phyloP scores from a whole-genome alignment of 192 early-diverging fungal species.

The Coemansia sp. region DNA sequence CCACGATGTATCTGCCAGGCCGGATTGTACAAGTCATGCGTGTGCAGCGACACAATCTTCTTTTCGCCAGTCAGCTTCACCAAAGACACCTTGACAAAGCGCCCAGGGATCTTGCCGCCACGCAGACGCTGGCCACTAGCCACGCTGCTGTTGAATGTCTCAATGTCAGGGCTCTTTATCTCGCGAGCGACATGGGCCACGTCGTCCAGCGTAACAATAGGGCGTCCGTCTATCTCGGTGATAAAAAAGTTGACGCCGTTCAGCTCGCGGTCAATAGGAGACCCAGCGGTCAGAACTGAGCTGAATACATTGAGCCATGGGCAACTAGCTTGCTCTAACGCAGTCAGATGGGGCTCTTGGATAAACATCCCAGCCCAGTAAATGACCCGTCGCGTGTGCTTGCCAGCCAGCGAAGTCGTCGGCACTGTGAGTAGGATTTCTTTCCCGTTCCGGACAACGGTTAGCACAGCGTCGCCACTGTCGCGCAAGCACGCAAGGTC shows the following conservation, averaged over 20 bases:
- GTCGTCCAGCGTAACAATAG: constrained; percentile 34
- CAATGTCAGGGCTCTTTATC: constrained; percentile 11
- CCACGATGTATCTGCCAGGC: constrained; percentile 38
- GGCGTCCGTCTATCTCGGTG: constrained; percentile 19
- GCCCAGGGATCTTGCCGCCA: constrained; percentile 32
- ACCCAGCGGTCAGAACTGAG: neutral
- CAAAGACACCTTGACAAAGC: constrained; percentile 25
- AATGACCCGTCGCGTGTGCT: constrained; percentile 23
- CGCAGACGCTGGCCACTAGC: constrained; percentile 5
- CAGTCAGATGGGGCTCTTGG: constrained; percentile 35
- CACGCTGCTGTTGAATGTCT: constrained; percentile 19
- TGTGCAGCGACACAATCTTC: constrained; percentile 21
- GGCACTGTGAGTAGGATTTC: constrained; percentile 24
- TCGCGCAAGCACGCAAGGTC: constrained; percentile 28
- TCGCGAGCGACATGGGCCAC: constrained; percentile 12
- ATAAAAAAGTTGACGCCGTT: constrained; percentile 16
- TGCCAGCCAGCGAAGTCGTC: constrained; percentile 14
- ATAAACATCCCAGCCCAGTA: constrained; percentile 39
- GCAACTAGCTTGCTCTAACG: constrained; percentile 18
- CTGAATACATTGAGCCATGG: constrained; percentile 24
- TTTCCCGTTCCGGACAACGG: constrained; percentile 27
- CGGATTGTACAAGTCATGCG: constrained; percentile 42
- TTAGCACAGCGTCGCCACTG: constrained; percentile 19
- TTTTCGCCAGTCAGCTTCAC: constrained; percentile 26
- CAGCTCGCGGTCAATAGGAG: neutral